Conservation (phyloP, 495 filamentous ascomycete genomes). For the Durotheca rogersii region DNA sequence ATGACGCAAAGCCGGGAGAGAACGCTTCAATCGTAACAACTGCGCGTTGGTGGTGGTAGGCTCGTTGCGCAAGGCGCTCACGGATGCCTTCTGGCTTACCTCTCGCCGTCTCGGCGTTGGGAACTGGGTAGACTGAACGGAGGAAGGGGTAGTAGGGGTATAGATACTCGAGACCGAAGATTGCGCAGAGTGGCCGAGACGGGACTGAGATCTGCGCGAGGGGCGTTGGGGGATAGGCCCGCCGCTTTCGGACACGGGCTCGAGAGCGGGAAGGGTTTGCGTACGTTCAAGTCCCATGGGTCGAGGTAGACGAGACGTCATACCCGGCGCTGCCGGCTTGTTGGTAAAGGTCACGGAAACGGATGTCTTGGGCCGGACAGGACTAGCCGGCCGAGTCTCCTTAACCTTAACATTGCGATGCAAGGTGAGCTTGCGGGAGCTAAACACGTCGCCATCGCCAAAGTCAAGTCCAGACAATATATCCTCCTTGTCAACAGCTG, state of each 20-base stretch:
- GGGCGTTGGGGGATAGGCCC: slow-evolving; percentile 58
- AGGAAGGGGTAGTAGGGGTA: slow-evolving; percentile 60
- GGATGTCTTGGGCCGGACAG: slow-evolving; percentile 65
- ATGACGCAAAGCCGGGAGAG: slow-evolving; percentile 75
- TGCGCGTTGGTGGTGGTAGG: slow-evolving; percentile 71
- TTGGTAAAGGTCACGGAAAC: slow-evolving; percentile 90
- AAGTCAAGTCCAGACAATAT: slow-evolving; percentile 87
- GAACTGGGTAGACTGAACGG: slow-evolving; percentile 55
- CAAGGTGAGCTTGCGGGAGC: slow-evolving; percentile 74
- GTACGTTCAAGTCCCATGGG: slow-evolving; percentile 62
- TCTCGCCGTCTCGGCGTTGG: slow-evolving; percentile 61
- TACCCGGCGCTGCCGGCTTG: slow-evolving; percentile 48
- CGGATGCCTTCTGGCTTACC: slow-evolving; percentile 57
- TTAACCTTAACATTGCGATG: slow-evolving; percentile 94
- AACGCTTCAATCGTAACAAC: slow-evolving; percentile 79
- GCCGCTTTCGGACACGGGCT: slow-evolving; percentile 90
- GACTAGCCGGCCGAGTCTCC: slow-evolving; percentile 62
- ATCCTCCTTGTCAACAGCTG: slow-evolving; percentile 65
- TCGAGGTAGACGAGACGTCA: slow-evolving; percentile 55
- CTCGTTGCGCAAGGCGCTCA: slow-evolving; percentile 53
- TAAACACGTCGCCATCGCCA: slow-evolving; percentile 77
- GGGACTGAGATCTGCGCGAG: slow-evolving; percentile 60
- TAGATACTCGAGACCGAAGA: slow-evolving; percentile 59
- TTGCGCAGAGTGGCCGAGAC: slow-evolving; percentile 65
- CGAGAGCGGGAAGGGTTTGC: slow-evolving; percentile 72